Conservation (phyloP, 139 green algal genomes). For the Picochlorum costavermella region DNA sequence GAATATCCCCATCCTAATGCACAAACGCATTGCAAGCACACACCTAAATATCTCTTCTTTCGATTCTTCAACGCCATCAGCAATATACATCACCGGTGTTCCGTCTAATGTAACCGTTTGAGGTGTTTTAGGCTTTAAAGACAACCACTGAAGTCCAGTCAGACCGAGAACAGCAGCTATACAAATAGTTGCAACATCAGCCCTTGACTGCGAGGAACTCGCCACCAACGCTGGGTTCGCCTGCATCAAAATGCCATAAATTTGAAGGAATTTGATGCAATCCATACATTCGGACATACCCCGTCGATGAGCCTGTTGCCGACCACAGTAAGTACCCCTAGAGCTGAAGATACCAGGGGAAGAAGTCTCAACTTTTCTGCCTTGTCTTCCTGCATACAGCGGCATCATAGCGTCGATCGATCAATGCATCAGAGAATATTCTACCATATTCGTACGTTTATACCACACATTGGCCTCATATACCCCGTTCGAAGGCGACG, state of each 20-base stretch:
- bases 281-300: slow-evolving; percentile 16
- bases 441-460: too few species aligned
- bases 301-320: slow-evolving; percentile 34
- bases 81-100: slow-evolving; percentile 23
- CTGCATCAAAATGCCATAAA: slow-evolving; percentile 19
- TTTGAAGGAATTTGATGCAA: background rate
- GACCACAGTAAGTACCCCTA: slow-evolving; percentile 31
- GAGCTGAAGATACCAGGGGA: slow-evolving; percentile 29
- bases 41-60: slow-evolving; percentile 31
- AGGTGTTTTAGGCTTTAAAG: slow-evolving; percentile 47
- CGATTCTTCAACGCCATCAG: slow-evolving; percentile 25
- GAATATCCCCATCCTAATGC: too few species aligned
- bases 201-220: slow-evolving; percentile 70
- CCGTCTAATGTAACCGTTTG: slow-evolving; percentile 37
- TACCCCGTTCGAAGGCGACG: too few species aligned
- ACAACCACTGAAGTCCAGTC: slow-evolving; percentile 83
- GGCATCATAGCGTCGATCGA: too few species aligned
- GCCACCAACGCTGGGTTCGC: slow-evolving; percentile 71
- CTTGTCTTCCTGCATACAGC: background rate
- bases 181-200: slow-evolving; percentile 78
- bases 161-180: slow-evolving; percentile 76
- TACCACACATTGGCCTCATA: too few species aligned
- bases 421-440: too few species aligned
- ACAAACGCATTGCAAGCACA: background rate
- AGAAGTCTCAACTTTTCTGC: slow-evolving; percentile 21